phyloP scores from a whole-genome alignment of 371 early-diverging fungal species.

The Cokeromyces recurvatus region DNA sequence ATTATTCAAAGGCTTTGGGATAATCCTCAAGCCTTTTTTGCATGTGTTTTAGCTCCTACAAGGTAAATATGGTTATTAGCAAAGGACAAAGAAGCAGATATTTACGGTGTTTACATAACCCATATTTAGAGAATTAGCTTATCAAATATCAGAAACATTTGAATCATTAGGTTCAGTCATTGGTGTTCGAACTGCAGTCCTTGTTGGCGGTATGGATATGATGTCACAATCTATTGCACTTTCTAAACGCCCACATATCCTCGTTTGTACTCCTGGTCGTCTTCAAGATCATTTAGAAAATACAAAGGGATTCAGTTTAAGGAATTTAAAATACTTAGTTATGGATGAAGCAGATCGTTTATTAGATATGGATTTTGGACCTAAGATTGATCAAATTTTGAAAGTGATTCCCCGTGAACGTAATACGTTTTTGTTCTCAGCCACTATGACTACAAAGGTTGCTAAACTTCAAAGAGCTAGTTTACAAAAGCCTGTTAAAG shows the following conservation, averaged over 20 bases:
- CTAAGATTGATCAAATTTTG: constrained; percentile 92
- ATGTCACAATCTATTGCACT: constrained; percentile 91
- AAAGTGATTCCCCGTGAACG: constrained; percentile 91
- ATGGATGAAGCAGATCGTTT: constrained; percentile 99
- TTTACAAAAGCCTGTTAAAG: constrained; percentile 86
- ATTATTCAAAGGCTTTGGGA: constrained; percentile 91
- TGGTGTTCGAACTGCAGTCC: constrained; percentile 89
- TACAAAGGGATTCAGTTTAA: constrained; percentile 93
- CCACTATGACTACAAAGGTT: constrained; percentile 96
- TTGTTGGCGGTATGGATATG: constrained; percentile 98
- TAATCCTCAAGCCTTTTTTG: constrained; percentile 86
- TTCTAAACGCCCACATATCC: constrained; percentile 92
- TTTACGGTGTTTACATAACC: neutral
- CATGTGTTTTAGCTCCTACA: constrained; percentile 97
- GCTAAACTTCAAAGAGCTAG: constrained; percentile 94
- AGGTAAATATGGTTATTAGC: constrained; percentile 45
- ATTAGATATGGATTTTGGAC: constrained; percentile 96
- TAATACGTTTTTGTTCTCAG: constrained; percentile 93
- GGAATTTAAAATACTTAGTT: constrained; percentile 85
- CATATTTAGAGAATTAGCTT: constrained; percentile 81
- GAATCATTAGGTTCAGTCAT: constrained; percentile 89
- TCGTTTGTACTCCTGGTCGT: constrained; percentile 98
- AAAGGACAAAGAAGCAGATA: too few species aligned
- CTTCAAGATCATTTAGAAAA: constrained; percentile 96
- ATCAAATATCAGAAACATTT: constrained; percentile 93